Evolutionary conservation across 441 rosid genomes (phyloP).

Genomic region (Adansonia rubrostipa): DNA sequence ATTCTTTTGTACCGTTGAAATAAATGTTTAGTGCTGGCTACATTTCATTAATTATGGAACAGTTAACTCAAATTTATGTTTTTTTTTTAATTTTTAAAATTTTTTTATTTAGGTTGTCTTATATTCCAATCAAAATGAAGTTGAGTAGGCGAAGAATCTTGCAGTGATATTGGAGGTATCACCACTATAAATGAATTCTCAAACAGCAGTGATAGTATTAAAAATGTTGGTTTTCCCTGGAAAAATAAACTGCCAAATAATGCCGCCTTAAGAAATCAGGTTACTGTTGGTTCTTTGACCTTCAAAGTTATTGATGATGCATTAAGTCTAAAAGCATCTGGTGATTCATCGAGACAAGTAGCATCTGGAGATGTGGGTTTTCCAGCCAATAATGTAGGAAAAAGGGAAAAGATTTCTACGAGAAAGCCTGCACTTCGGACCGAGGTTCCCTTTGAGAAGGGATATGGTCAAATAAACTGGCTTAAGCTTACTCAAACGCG

Average conservation of each 20-base stretch:
- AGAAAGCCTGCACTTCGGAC: slow-evolving; percentile 64
- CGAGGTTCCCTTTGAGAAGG: slow-evolving; percentile 92
- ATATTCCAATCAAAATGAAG: slow-evolving; percentile 37
- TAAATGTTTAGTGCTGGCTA: not conserved
- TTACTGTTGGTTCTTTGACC: slow-evolving; percentile 66
- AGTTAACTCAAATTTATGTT: slow-evolving; percentile 16
- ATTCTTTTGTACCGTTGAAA: not conserved
- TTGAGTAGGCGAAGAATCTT: slow-evolving; percentile 41
- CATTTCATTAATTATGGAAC: not conserved
- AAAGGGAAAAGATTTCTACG: slow-evolving; percentile 35
- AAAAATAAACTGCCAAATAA: slow-evolving; percentile 43
- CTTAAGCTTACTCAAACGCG: slow-evolving; percentile 72
- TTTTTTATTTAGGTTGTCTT: slow-evolving; percentile 45
- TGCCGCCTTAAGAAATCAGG: slow-evolving; percentile 41
- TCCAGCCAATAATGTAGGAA: slow-evolving; percentile 31
- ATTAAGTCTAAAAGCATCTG: slow-evolving; percentile 41
- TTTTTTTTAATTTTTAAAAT: too few relatives aligned
- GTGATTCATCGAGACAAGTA: slow-evolving; percentile 35
- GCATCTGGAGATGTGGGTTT: slow-evolving; percentile 40
- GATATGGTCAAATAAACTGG: slow-evolving; percentile 94
- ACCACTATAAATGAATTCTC: slow-evolving; percentile 42
- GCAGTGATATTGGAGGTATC: slow-evolving; percentile 39
- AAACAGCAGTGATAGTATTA: slow-evolving; percentile 18
- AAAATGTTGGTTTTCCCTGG: slow-evolving; percentile 36
- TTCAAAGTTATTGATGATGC: slow-evolving; percentile 57